phyloP scores from a whole-genome alignment of 768 basidiomycete species.

The Phlebiopsis gigantea region DNA sequence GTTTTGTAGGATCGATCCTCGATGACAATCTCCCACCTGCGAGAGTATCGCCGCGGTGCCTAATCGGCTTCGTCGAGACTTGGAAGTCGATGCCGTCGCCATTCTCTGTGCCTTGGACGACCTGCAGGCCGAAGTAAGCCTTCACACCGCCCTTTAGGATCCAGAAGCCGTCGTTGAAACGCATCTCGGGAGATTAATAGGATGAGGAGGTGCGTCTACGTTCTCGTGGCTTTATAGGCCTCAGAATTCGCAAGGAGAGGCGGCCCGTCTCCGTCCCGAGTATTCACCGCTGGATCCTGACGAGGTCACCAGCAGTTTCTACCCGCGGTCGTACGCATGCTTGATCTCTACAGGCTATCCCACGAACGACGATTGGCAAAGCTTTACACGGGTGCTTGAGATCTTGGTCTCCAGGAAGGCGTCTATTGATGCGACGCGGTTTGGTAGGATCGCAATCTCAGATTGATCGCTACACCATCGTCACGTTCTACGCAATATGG shows the following conservation, averaged over 20 bases:
- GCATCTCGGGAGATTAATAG: conserved; percentile 34
- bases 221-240: not conserved
- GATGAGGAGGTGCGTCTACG: not conserved
- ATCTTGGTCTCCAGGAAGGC: too few species aligned
- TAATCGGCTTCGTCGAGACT: conserved; percentile 56
- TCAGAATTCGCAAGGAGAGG: not conserved
- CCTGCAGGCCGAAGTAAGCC: conserved; percentile 57
- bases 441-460: not conserved
- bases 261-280: conserved; percentile 6
- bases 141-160: conserved; percentile 57
- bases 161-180: conserved; percentile 75
- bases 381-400: too few species aligned
- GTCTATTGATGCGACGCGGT: not conserved
- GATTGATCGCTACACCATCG: too few species aligned
- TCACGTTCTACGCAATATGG: too few species aligned
- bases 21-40: conserved; percentile 34
- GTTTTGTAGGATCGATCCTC: conserved; percentile 10
- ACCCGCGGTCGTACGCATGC: too few species aligned
- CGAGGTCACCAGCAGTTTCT: not conserved
- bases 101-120: conserved; percentile 42
- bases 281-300: not conserved
- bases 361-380: too few species aligned
- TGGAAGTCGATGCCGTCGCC: conserved; percentile 48
- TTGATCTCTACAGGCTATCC: too few species aligned
- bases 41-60: conserved; percentile 59